Evolutionary conservation across 257 asterid species (phyloP).

Genomic region (Forsythia suspensa): DNA sequence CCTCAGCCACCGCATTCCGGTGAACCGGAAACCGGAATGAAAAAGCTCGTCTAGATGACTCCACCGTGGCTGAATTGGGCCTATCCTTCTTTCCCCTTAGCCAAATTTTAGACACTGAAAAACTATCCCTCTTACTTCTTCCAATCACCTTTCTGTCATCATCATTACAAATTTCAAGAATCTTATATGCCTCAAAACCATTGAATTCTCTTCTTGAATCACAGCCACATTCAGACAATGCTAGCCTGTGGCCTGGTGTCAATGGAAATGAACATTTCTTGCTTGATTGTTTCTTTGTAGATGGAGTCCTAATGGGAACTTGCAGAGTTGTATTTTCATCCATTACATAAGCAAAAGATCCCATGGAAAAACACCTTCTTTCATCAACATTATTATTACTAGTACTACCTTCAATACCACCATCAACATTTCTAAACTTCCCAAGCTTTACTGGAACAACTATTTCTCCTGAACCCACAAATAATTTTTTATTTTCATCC

Average conservation of each 20-base stretch:
- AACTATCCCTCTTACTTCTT: conserved; percentile 58
- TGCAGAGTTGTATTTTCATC: conserved; percentile 64
- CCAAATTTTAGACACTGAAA: conserved; percentile 79
- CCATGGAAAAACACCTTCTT: conserved; percentile 94
- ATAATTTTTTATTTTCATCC: conserved; percentile 27
- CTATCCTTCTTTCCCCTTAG: conserved; percentile 52
- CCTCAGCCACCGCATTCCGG: conserved; percentile 21
- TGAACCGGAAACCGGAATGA: conserved; percentile 64
- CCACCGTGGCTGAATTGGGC: conserved; percentile 27
- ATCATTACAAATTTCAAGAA: conserved; percentile 2
- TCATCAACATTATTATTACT: conserved; percentile 40
- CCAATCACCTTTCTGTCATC: conserved; percentile 34
- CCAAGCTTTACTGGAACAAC: conserved; percentile 84
- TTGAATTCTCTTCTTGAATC: conserved; percentile 75
- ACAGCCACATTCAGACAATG: conserved; percentile 80
- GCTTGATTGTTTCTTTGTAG: conserved; percentile 49
- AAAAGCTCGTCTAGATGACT: conserved; percentile 54
- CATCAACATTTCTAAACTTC: conserved; percentile 66
- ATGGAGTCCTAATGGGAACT: conserved; percentile 70
- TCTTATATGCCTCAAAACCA: conserved; percentile 52
- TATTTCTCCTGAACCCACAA: conserved; percentile 39
- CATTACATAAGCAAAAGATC: conserved; percentile 91
- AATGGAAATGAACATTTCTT: conserved; percentile 56
- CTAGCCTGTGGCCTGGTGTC: conserved; percentile 59
- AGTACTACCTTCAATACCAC: conserved; percentile 37